Evolutionary conservation across 352 stramenopile species (phyloP), one percentile per base, ranked within the genome.

Genomic region (Phytophthora crassamura): DNA sequence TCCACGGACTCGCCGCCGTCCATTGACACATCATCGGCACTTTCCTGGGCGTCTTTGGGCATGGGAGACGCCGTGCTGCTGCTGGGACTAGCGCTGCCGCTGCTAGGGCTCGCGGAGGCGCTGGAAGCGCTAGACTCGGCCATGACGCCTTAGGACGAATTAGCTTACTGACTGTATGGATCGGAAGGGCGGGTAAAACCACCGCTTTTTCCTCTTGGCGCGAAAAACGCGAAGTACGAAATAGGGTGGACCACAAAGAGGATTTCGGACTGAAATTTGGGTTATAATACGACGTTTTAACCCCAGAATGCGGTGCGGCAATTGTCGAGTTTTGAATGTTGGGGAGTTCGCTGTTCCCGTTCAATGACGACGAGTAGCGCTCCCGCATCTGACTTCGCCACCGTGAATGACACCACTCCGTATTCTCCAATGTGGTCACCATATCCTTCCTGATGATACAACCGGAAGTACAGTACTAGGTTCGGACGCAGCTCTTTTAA

Each of bases 101-200:
- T 77, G 53, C 63, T 73, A 2, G 75, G 68, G 32, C 75, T 85
- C 22, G 39, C 30, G 39, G 65, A 81, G 18, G 34, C 56, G 35
- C 63, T 72, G 33, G 53, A 56, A 50, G 59, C 74, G 58, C 65
- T 77, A 33, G 65, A 64, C 62, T 78, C 70, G 16, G 59, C 40
- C 48, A 60, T 59, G 30, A 20, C 38, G 10, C 18, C 7, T 30
- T 45, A 3, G 22, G 22, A 25, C 22, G 22, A 25, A 25, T 25
- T 25, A 25, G 22, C 22, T 25, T 3, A 25, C 22, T 25, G 22
- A 25, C 22, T 43, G 35, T 34, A 18, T 39, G 36, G 40, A 41
- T 57, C 42, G 18, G 42, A 20, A 32, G 18, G n/a, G 40, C 25
- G 52, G n/a, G 30, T 38, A 22, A 40, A 48, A 49, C 56, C 22